Evolutionary conservation across 352 stramenopile species (phyloP), one percentile per base, ranked within the genome.

Genomic region (Peronosclerospora sorghi): DNA sequence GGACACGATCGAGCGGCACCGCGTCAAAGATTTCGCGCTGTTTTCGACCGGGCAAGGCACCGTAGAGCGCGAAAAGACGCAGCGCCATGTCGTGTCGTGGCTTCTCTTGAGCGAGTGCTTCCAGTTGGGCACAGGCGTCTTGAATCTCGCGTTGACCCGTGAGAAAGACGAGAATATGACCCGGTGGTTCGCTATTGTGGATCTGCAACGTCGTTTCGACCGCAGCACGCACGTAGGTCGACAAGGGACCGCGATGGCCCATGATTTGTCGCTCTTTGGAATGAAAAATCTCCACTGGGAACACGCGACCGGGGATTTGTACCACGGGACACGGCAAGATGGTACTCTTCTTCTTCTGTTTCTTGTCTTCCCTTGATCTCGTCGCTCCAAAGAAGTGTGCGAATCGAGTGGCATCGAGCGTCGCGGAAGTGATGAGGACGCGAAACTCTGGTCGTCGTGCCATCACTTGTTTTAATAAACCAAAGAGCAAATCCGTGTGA

Each of bases 401-500:
- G 49, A 98, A 97, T 10, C 80, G 63, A n/a, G 83, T 57, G 12
- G 75, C 58, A 47, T 96, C 81, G 18, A 97, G 59, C 34, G 92
- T 97, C 4, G 92, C 92, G 1, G 84, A 96, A 8, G 93, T 97
- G 19, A 98, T 82, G 23, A 98, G 79, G 32, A 98, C 68, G 10
- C 89, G 90, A 32, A 98, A 75, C 49, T 96, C 77, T 5, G 71
- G 71, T 5, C 83, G 69, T 17, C 36, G 45, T 26, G 36, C 23
- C 14, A 85, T 48, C 15, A 93, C 88, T 32, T 80, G 62, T 47
- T 90, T 85, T 24, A 97, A 62, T 18, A 95, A 50, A 68, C 95
- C 95, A 62, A 99, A 96, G 5, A 99, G 64, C 4, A 99, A 83
- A 59, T 99, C 96, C 8, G 95, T 99, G 65, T 98, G 87, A 8